A percentile compares a stretch with the other conserved stretches of the same genome.
Conservation (phyloP, 2,329 filamentous ascomycete species). For the Pestalotiopsis sp. region DNA sequence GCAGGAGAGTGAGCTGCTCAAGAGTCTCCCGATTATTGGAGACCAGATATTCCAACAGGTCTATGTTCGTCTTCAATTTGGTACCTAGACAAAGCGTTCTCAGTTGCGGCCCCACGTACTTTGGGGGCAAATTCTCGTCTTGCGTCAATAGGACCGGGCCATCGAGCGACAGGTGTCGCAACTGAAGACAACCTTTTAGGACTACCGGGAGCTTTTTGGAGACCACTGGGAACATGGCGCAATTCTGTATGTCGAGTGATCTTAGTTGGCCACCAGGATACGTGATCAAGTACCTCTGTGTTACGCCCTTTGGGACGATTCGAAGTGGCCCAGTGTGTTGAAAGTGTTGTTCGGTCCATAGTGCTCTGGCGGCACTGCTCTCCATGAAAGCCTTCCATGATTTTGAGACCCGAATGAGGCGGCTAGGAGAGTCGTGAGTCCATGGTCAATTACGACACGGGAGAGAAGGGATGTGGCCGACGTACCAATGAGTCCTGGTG, state of each 20-base stretch:
- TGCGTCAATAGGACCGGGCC: background rate
- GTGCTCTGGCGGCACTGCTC: background rate
- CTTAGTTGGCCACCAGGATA: slow-evolving; percentile 7
- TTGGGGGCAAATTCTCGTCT: background rate
- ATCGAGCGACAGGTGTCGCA: background rate
- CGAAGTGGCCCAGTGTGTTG: background rate
- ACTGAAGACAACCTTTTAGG: background rate
- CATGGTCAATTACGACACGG: background rate
- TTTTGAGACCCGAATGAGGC: slow-evolving; percentile 8
- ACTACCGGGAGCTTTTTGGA: background rate
- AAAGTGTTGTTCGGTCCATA: slow-evolving; percentile 5
- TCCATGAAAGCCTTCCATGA: slow-evolving; percentile 7
- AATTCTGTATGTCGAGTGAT: background rate
- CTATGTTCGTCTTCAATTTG: background rate
- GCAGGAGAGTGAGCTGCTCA: background rate
- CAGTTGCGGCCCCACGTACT: background rate
- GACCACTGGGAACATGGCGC: background rate
- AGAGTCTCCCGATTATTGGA: background rate
- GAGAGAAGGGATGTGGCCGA: background rate
- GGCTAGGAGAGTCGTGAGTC: background rate
- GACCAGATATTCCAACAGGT: background rate
- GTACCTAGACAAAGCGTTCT: background rate
- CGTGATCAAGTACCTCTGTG: background rate
- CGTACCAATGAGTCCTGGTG: slow-evolving; percentile 3
- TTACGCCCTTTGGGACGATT: background rate